Evolutionary conservation across 768 basidiomycete genomes (phyloP), one percentile per base, ranked within the genome.

Genomic region (Cystobasidium tubakii): DNA sequence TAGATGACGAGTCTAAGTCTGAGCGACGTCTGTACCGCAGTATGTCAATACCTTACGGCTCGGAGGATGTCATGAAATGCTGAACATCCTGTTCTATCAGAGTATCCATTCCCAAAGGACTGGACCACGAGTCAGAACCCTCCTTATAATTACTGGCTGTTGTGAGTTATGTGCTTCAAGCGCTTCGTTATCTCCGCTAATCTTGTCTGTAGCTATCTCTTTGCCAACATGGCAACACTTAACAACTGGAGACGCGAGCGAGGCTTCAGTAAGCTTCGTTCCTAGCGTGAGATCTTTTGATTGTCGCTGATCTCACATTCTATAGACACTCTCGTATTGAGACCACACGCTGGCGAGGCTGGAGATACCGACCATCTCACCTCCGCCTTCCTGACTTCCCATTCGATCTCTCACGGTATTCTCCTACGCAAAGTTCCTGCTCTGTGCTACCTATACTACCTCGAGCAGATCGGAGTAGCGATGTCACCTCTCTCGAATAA

Each of bases 401-500:
- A 98, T 80, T 97, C 94, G 0, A 98, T 99, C 79, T 97, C 96
- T 12, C 96, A 99, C 79, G 96, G 96, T n/a, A 99, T 99, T 81
- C 84, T 97, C 23, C 86, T 99, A 10, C 89, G 96, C 73, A 99
- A 99, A 82, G 95, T 99, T 4, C 96, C 96, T 0, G 94, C 94
- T 0, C 83, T 99, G 57, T 92, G 95, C 79, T 99, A 99, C 80
- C 86, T 99, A 17, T 99, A 93, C 83, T 99, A 98, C 81, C 85
- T 99, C 76, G 94, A 92, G 82, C 96, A 75, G 57, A 75, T 75
- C 29, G 95, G 96, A 34, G 86, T 99, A 21, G 96, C 96, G 1
- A 99, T 99, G 96, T 93, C 91, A 79, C 96, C 96, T 1, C 82
- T 99, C 57, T 96, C 92, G 82, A 99, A 99, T 81, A 99, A 99